Base-by-base conservation (phyloP, 345 rosid genomes). In the Gossypium bickii region DNA sequence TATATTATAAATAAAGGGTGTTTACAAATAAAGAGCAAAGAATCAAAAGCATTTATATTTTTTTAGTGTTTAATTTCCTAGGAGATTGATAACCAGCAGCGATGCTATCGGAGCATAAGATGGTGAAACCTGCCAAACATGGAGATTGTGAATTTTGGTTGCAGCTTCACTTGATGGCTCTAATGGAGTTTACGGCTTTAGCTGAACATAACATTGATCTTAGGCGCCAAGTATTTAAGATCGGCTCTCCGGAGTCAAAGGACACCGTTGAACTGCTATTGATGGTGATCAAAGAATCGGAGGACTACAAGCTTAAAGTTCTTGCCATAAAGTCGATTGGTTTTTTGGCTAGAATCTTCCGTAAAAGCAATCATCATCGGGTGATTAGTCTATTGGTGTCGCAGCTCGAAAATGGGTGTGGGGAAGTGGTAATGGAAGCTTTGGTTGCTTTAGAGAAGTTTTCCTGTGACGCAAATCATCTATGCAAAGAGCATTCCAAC, bases 251-350 rank as follows among this genome's bases (percentile, higher is more conserved):
- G 0, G 96, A 92, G 70, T 92, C 94, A 2, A 90, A 89, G 75
- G 94, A 93, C 15, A 92, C 85, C 9, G 87, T 89, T 12, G 91
- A 90, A 48, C 94, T 90, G 82, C 85, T 94, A 25, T 44, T 89
- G 72, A 82, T 88, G 79, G 75, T 92, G 71, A 82, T 88, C 48
- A 81, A 81, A 59, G 79, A 86, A n/a, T 57, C 78, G 17, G 91
- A 87, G 15, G 53, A 38, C 1, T 12, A 17, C 12, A 12, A 61
- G 2, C 12, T 90, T 74, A 85, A 81, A 62, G 79, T 86, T 74
- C 87, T 89, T 1, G 94, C 98, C 8, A 84, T 94, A 51, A 86
- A 74, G 71, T 86, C 93, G 2, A 86, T 94, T 29, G 98, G 97
- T 12, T 94, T 90, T 1, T 60, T 94, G 74, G 94, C 97, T 3